Conservation (phyloP, 2,329 filamentous ascomycete genomes). For the Fusarium tricinctum region DNA sequence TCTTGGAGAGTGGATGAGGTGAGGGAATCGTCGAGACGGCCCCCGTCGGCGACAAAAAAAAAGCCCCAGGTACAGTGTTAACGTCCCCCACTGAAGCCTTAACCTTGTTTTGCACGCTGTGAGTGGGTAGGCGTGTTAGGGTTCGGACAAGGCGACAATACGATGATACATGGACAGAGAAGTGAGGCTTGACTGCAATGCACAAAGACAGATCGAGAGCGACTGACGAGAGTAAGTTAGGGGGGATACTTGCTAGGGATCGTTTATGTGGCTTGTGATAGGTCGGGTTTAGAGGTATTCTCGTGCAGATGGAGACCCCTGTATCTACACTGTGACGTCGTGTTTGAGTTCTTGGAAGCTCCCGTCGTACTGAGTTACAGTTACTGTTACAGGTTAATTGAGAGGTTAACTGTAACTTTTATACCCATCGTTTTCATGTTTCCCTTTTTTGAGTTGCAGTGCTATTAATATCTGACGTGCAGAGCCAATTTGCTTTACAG, state of each 20-base stretch:
- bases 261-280: constrained; percentile 30
- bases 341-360: constrained; percentile 14
- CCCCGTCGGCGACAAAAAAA: constrained; percentile 28
- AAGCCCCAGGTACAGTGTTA: constrained; percentile 30
- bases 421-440: not conserved
- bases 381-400: constrained; percentile 2
- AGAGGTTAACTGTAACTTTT: constrained; percentile 18
- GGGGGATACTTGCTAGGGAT: constrained; percentile 29
- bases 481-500: constrained; percentile 13
- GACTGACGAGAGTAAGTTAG: constrained; percentile 1
- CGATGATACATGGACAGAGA: constrained; percentile 1
- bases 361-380: constrained; percentile 1
- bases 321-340: constrained; percentile 41
- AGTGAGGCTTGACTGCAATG: constrained; percentile 34
- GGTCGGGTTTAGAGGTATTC: constrained; percentile 23
- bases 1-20: constrained; percentile 26
- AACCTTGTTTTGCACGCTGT: constrained; percentile 17
- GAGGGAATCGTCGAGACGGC: constrained; percentile 38
- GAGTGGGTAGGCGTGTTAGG: constrained; percentile 11
- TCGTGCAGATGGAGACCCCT: constrained; percentile 26
- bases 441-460: not conserved
- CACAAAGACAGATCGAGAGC: constrained; percentile 18
- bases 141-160: constrained; percentile 7
- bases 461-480: not conserved
- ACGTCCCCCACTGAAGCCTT: constrained; percentile 25